These are phyloP conservation scores for Candida xyloterini DNA, from an alignment of 805 yeast genomes.

Conservation along the genomic window DNA sequence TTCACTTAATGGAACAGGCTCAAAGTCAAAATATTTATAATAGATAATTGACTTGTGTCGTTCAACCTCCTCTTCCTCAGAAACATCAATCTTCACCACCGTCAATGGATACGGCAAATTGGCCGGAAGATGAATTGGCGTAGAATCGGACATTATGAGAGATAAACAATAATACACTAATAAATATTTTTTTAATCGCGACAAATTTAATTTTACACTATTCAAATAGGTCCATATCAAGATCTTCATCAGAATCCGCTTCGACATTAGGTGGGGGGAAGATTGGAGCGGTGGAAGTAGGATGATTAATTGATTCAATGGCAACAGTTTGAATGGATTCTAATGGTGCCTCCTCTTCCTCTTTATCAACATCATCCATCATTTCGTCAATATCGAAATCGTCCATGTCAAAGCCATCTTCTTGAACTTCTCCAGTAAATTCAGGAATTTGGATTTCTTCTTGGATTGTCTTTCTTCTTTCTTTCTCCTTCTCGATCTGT, in stretches of 20 bases:
- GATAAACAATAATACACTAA: constrained; percentile 3
- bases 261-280: neutral
- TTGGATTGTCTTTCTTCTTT: constrained; percentile 28
- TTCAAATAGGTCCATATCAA: constrained; percentile 10
- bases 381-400: constrained; percentile 32
- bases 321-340: neutral
- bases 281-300: neutral
- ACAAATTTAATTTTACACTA: constrained; percentile 2
- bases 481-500: constrained; percentile 28
- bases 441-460: constrained; percentile 19
- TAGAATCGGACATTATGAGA: constrained; percentile 31
- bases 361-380: constrained; percentile 13
- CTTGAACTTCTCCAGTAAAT: constrained; percentile 21
- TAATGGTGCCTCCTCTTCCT: neutral
- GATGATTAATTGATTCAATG: neutral
- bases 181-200: constrained; percentile 4
- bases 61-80: constrained; percentile 43
- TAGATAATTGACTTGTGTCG: constrained; percentile 55
- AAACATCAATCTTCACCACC: constrained; percentile 46
- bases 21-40: constrained; percentile 67
- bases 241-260: constrained; percentile 4
- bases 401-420: constrained; percentile 25
- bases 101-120: constrained; percentile 69
- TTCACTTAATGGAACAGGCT: constrained; percentile 50
- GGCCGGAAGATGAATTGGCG: constrained; percentile 55